phyloP scores from a whole-genome alignment of 805 yeast genomes.

The Wickerhamomyces xylosicus region DNA sequence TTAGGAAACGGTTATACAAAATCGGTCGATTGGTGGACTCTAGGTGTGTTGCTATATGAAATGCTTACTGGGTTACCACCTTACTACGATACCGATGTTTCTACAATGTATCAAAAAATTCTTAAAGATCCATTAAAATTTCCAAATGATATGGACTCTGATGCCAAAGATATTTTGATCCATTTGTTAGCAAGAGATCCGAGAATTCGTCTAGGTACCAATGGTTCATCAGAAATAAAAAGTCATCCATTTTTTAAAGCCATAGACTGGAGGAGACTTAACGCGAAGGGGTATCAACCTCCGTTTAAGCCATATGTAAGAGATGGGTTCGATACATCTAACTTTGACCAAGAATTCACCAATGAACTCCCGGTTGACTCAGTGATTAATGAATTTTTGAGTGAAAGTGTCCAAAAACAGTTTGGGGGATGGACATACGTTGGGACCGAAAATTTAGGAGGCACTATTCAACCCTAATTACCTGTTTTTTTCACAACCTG shows the following conservation, averaged over 20 bases:
- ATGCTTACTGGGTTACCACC: conserved; percentile 98
- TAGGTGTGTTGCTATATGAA: conserved; percentile 87
- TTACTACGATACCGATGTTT: conserved; percentile 88
- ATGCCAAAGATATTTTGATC: conserved; percentile 71
- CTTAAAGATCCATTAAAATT: conserved; percentile 80
- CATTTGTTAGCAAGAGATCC: conserved; percentile 84
- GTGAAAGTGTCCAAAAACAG: conserved; percentile 93
- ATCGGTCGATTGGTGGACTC: conserved; percentile 97
- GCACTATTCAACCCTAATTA: conserved; percentile 7
- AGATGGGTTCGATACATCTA: conserved; percentile 80
- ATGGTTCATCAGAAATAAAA: conserved; percentile 80
- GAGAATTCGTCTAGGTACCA: conserved; percentile 57
- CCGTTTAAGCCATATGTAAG: conserved; percentile 91
- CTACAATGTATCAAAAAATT: conserved; percentile 90
- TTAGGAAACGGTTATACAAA: conserved; percentile 91
- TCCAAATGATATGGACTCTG: conserved; percentile 79
- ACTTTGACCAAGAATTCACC: conserved; percentile 88
- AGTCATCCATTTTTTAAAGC: conserved; percentile 78
- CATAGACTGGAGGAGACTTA: conserved; percentile 80
- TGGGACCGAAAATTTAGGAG: conserved; percentile 44
- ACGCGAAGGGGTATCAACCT: conserved; percentile 83
- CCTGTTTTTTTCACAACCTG: background rate
- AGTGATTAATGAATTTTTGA: conserved; percentile 84
- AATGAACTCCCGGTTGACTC: conserved; percentile 90
- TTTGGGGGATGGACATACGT: conserved; percentile 99